Conservation (phyloP, 768 basidiomycete genomes). For the Galerina sulciceps region DNA sequence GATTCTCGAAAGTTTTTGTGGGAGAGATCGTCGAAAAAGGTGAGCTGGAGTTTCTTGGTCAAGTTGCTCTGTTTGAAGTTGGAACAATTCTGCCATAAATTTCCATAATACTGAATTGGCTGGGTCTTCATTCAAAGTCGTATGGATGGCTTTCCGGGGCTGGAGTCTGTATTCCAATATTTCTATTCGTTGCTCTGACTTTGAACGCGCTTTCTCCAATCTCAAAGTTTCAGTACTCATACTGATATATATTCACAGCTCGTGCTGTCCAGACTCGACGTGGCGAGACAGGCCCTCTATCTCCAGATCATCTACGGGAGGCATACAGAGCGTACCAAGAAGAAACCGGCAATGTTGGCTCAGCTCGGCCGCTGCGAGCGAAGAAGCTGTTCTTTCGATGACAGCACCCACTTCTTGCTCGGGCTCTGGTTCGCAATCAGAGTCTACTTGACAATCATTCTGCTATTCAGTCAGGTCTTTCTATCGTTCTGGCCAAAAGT, state of each 20-base stretch:
- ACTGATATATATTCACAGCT: conserved; percentile 44
- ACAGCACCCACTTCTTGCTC: background rate
- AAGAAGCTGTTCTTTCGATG: conserved; percentile 78
- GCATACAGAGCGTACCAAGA: conserved; percentile 84
- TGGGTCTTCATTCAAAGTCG: no score
- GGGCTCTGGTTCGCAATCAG: no score
- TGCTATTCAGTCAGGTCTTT: no score
- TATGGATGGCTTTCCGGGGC: background rate
- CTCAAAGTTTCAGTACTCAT: background rate
- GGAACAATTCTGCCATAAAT: no score
- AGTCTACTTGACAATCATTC: no score
- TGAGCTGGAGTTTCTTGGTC: conserved; percentile 30
- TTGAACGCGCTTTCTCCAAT: background rate
- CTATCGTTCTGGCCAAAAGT: no score
- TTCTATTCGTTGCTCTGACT: background rate
- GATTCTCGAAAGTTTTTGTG: conserved; percentile 90
- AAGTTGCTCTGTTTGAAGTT: background rate
- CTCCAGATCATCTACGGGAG: conserved; percentile 89
- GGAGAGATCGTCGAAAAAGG: conserved; percentile 93
- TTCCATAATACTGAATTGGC: no score
- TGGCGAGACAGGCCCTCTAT: conserved; percentile 77
- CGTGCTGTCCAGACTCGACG: conserved; percentile 75
- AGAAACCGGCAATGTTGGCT: conserved; percentile 81
- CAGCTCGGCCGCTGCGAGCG: conserved; percentile 68
- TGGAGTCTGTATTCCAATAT: background rate